Evolutionary conservation across 352 stramenopile genomes (phyloP), one percentile per base, ranked within the genome.

Genomic region (Phytophthora capsici): DNA sequence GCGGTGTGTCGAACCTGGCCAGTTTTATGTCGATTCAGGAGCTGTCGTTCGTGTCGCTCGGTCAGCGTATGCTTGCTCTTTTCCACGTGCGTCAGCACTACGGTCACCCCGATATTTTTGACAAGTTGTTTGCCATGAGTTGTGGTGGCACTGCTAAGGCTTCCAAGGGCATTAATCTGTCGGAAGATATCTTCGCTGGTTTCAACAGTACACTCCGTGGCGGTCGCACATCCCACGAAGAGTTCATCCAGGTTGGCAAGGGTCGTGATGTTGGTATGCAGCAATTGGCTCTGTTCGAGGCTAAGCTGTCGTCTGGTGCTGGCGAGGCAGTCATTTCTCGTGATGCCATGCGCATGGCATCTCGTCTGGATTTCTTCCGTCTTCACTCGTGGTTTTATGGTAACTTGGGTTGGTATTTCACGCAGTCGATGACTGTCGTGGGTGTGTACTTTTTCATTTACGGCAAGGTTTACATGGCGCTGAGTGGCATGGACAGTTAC

Each of bases 401-500:
- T 67, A 98, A 98, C 66, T 96, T 99, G 74, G 97, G 97, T 46
- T 98, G 98, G 84, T 99, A 99, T 81, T 98, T 99, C 60, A 98
- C 94, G 6, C 98, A 99, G 69, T 96, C 98, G 17, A 89, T 99
- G 65, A 99, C 97, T 3, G 93, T 99, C 12, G 82, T 99, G 6
- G 98, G 97, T 51, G 89, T 99, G n/a, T 98, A 98, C 63, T 90
- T 99, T 55, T 98, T 99, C 62, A 98, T 99, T 44, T 99, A 99
- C 73, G 90, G 98, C 63, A 98, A 98, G 82, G 80, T 98, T 34
- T 97, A 98, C 63, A 91, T 98, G 77, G 94, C 95, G 16, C 69
- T 99, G 30, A 98, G 91, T 74, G 90, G 96, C 52, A 86, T 98
- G 58, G 95, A 98, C 62, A 77, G 64, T 38, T 94, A 93, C 72